A percentile compares a stretch with the other conserved stretches of the same genome.
Evolutionary conservation across 176 grass and related monocot genomes (phyloP).

Genomic region (Carex kokanica): DNA sequence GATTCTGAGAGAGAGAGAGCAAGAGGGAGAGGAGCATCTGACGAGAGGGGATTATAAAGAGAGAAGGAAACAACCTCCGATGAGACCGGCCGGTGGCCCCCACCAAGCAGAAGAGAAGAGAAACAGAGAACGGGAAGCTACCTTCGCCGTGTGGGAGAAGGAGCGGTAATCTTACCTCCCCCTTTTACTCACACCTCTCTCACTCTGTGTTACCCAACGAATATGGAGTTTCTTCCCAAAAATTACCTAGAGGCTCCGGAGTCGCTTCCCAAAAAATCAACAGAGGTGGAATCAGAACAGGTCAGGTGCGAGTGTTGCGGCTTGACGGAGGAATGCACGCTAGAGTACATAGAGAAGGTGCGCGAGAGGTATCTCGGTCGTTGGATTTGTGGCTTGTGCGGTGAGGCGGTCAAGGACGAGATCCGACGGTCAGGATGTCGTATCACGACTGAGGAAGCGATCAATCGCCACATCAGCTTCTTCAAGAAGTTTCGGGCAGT

Average conservation of each 20-base stretch:
- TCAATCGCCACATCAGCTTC: constrained; percentile 62
- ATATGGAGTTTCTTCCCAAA: not conserved
- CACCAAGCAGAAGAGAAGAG: constrained; percentile 30
- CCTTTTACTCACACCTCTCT: not conserved
- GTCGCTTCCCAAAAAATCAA: not conserved
- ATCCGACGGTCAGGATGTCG: constrained; percentile 44
- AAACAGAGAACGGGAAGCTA: constrained; percentile 27
- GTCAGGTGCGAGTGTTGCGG: constrained; percentile 73
- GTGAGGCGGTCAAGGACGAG: constrained; percentile 67
- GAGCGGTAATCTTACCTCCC: constrained; percentile 46
- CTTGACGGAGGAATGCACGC: constrained; percentile 82
- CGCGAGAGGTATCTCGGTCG: constrained; percentile 43
- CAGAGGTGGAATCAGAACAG: constrained; percentile 39
- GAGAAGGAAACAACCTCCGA: constrained; percentile 40
- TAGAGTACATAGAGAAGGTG: constrained; percentile 65
- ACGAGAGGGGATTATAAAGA: not conserved
- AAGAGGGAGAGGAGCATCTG: not conserved
- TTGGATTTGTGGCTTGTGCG: constrained; percentile 79
- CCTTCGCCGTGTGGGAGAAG: constrained; percentile 73
- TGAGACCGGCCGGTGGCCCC: constrained; percentile 51
- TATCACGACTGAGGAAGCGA: constrained; percentile 66
- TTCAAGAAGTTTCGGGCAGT: constrained; percentile 32
- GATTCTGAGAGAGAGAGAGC: constrained; percentile 27
- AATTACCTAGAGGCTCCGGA: not conserved
- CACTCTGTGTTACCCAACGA: not conserved